Evolutionary conservation across 2,329 filamentous ascomycete species (phyloP).

Genomic region (Colletotrichum tropicicola): DNA sequence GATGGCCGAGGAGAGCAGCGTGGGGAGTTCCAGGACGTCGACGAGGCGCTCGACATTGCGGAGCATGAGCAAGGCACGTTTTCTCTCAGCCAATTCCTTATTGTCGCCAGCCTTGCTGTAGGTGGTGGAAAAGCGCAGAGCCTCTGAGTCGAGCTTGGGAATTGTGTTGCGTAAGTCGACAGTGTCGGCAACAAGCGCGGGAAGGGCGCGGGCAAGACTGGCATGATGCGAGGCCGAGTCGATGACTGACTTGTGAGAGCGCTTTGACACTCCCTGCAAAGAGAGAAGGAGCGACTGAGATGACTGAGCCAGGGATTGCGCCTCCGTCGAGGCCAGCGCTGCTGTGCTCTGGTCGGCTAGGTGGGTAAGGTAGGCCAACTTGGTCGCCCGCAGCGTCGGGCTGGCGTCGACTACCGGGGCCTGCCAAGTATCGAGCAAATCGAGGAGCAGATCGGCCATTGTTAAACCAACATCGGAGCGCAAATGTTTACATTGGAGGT

Average conservation of each 20-base stretch:
- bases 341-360: constrained; percentile 81
- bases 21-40: constrained; percentile 90
- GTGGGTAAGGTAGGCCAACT: constrained; percentile 76
- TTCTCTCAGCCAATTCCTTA: constrained; percentile 76
- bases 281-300: constrained; percentile 84
- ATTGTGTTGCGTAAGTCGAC: constrained; percentile 75
- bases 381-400: constrained; percentile 4
- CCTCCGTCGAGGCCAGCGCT: constrained; percentile 78
- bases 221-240: constrained; percentile 80
- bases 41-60: constrained; percentile 90
- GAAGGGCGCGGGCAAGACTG: constrained; percentile 77
- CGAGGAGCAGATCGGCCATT: constrained; percentile 79
- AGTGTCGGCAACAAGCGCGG: constrained; percentile 71
- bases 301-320: constrained; percentile 80
- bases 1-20: constrained; percentile 83
- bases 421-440: constrained; percentile 57
- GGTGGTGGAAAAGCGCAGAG: constrained; percentile 81
- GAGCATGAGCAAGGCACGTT: constrained; percentile 81
- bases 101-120: constrained; percentile 81
- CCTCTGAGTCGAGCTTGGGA: constrained; percentile 80
- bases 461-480: neutral
- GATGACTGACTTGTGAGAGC: constrained; percentile 87
- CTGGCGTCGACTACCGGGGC: constrained; percentile 30
- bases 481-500: neutral
- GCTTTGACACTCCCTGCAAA: constrained; percentile 87